These are phyloP conservation scores for Kodamaea suecica DNA, from an alignment of 1,139 yeast species.

Conservation along the genomic window DNA sequence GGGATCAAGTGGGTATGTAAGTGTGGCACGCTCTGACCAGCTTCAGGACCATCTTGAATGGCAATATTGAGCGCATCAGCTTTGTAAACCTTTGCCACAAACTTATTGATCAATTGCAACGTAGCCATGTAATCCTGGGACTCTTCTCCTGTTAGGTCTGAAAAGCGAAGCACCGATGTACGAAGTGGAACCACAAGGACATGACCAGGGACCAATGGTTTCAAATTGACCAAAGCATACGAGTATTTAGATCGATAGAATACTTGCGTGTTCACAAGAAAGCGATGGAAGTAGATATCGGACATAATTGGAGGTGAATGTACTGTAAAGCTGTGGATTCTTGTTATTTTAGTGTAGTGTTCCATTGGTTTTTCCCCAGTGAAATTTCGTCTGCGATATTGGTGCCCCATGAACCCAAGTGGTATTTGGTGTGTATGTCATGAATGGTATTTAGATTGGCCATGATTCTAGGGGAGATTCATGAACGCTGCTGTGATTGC, in stretches of 20 bases:
- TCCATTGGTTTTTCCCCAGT: no score
- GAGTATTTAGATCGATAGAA: slow-evolving; percentile 54
- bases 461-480: no score
- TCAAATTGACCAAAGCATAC: slow-evolving; percentile 81
- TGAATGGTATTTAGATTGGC: no score
- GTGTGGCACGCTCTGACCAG: slow-evolving; percentile 94
- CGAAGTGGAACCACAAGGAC: slow-evolving; percentile 81
- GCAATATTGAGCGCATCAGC: slow-evolving; percentile 86
- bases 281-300: slow-evolving; percentile 48
- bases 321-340: no score
- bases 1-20: slow-evolving; percentile 93
- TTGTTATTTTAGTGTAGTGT: no score
- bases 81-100: slow-evolving; percentile 59
- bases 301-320: slow-evolving; percentile 7
- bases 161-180: slow-evolving; percentile 52
- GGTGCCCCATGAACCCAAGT: no score
- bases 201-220: slow-evolving; percentile 91
- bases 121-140: slow-evolving; percentile 73
- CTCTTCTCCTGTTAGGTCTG: slow-evolving; percentile 70
- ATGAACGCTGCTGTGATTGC: no score
- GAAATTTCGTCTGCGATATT: no score
- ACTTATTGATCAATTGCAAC: slow-evolving; percentile 65
- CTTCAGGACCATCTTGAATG: slow-evolving; percentile 93
- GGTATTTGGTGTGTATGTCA: no score
- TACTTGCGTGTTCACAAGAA: slow-evolving; percentile 63